Base-by-base conservation (phyloP, 75 land plant species). In the Selaginella tamariscina region DNA sequence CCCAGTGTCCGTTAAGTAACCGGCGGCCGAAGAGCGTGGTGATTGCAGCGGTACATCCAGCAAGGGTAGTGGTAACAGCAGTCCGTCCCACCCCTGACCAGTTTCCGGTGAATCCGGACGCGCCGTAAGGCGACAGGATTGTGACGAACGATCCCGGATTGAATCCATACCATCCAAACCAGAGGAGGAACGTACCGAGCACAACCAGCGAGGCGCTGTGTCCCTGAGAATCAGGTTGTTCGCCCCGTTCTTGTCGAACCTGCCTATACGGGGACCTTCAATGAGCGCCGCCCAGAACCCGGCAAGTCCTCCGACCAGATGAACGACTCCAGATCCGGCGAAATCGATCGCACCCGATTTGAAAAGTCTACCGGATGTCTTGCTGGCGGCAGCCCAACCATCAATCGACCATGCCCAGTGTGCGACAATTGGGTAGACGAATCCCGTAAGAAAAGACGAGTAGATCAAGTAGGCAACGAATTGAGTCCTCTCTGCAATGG, bases 161-260 rank as follows among this genome's bases (percentile, higher is more conserved):
- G 84, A 90, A 90, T 56, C 89, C 69, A 68, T 74, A 83, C 89
- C 86, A 85, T 2, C 86, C 88, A 72, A 85, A 80, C 88, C 88
- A 86, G 28, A 83, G 76, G 55, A 86, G 33, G 73, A 87, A 84
- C 21, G 87, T 82, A 24, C 89, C 87, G 27, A 84, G 77, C 0
- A 87, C 89, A 30, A 84, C 89, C 27, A 87, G 79, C 20, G 84
- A 72, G 24, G 82, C 84, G 71, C 80, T 82, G 71, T 87, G 89
- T 29, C 88, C 88, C 9, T 75, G 72, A 85, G 73, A 8, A 72
- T 66, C 29, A 79, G 75, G 11, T 75, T 65, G 27, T 11, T 29
- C 0, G 65, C 56, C 13, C 80, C 80, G 49, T 15, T 15, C 32
- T 75, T 71, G 67, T 85, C 82, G 70, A 85, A 85, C 18, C 85